Percentiles rank a stretch among this genome's conserved stretches.
Evolutionary conservation across 495 filamentous ascomycete species (phyloP).

Genomic region (Melanomma pulvis-pyrius): DNA sequence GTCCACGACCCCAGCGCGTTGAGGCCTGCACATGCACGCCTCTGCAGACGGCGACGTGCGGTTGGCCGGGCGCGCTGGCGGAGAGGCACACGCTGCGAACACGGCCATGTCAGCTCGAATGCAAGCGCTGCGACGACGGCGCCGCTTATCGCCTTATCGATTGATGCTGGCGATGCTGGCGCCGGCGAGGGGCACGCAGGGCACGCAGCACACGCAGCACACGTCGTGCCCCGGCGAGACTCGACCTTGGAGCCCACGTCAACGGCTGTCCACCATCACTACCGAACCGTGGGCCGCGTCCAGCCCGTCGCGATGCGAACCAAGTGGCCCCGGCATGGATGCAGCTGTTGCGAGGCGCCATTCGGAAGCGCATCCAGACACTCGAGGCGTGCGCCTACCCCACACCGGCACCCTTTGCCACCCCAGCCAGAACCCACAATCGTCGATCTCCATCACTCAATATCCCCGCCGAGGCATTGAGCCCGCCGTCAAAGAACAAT

Average conservation of each 20-base stretch:
- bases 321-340: not conserved
- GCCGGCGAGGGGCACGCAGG: not conserved
- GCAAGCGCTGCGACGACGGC: conserved; percentile 4
- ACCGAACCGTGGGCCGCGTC: not conserved
- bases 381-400: not conserved
- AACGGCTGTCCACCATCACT: not conserved
- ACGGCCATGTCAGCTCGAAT: not conserved
- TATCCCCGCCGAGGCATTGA: not conserved
- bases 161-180: not conserved
- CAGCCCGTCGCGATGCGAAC: not conserved
- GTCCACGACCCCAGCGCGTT: not conserved
- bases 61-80: conserved; percentile 11
- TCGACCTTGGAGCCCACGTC: not conserved
- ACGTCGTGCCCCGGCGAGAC: not conserved
- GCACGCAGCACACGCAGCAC: not conserved
- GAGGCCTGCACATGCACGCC: conserved; percentile 15
- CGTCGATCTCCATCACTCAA: not conserved
- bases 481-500: not conserved
- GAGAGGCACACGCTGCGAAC: conserved; percentile 1
- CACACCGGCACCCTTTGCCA: not conserved
- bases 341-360: not conserved
- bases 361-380: not conserved
- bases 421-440: not conserved
- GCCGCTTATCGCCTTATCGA: conserved; percentile 24
- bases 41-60: not conserved